These are phyloP conservation scores for Magnolia kwangsiensis DNA, from an alignment of 164 flowering plant genomes.

Conservation along the genomic window DNA sequence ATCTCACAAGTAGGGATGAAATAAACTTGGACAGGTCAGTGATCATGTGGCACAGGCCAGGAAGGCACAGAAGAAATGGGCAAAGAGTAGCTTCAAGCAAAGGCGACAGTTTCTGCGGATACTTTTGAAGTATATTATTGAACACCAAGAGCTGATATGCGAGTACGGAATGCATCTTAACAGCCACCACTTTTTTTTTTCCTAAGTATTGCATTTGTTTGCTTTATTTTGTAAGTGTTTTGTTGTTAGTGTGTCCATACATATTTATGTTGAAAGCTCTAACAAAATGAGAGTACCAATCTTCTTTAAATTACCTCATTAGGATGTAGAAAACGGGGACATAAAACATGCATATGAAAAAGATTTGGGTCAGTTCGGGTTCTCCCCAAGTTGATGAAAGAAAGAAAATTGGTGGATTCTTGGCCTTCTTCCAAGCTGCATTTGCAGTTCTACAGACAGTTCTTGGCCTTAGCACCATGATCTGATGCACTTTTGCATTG, in stretches of 20 bases:
- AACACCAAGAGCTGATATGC: constrained; percentile 97
- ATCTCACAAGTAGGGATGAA: neutral
- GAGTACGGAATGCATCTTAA: constrained; percentile 50
- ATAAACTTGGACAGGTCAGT: constrained; percentile 51
- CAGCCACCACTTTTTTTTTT: neutral
- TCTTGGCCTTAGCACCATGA: too few relatives aligned
- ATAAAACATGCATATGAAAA: neutral
- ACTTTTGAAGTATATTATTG: constrained; percentile 88
- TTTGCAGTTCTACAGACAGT: too few relatives aligned
- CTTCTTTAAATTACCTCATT: neutral
- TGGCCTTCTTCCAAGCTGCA: too few relatives aligned
- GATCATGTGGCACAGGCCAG: constrained; percentile 82
- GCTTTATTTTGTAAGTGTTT: neutral
- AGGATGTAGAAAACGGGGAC: neutral
- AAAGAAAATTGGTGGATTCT: too few relatives aligned
- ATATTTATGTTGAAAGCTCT: neutral
- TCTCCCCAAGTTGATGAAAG: too few relatives aligned
- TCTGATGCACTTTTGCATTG: too few relatives aligned
- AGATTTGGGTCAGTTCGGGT: neutral
- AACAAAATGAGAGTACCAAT: too few relatives aligned
- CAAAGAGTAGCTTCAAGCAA: constrained; percentile 87
- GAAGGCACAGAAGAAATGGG: constrained; percentile 88
- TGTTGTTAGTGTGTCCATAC: neutral
- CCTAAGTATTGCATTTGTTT: neutral
- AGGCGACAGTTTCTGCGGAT: constrained; percentile 87